Evolutionary conservation across 805 yeast genomes (phyloP), one percentile per base, ranked within the genome.

Genomic region (Kodamaea nitidulidarum): DNA sequence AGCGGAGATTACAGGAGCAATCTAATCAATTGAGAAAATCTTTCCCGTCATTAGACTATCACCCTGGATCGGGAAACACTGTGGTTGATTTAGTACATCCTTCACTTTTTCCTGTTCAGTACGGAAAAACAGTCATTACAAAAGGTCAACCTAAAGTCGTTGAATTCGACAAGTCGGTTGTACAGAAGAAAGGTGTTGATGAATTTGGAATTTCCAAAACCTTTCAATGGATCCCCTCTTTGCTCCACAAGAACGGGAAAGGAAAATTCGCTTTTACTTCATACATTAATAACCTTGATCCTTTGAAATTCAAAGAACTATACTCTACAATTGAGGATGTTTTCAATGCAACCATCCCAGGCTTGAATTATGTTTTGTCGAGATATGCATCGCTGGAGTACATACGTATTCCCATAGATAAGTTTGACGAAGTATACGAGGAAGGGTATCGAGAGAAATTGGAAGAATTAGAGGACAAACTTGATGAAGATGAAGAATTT

Each of bases 241-340:
- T 32, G n/a, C 35, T 51, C 43, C 21, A 21, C 20, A n/a, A 20
- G 16, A 24, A 29, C 4, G 18, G n/a, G n/a, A n/a, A 30, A 1
- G 38, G 21, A 4, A 44, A 39, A 7, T 62, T 48, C 38, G 38
- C 40, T 11, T 46, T 65, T 32, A 33, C 29, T 2, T 65, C 72
- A 2, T 68, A 67, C 44, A 68, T 68, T 43, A 68, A 68, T 47
- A 68, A 67, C 42, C 51, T 68, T 39, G 66, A 68, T 35, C 71
- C 72, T 12, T 35, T 42, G 1, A 44, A 49, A 31, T 48, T 44
- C 40, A 28, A 43, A n/a, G 42, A 39, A 1, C 44, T 68, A 15
- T 68, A 68, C 44, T n/a, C 24, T 1, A 34, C 52, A 2, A 61
- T 68, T 32, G 67, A 47, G 12, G 39, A 47, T 0, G 48, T 68